These are phyloP conservation scores for Rhynchospora tenuis DNA, from an alignment of 176 grass and related monocot genomes.

Conservation along the genomic window DNA sequence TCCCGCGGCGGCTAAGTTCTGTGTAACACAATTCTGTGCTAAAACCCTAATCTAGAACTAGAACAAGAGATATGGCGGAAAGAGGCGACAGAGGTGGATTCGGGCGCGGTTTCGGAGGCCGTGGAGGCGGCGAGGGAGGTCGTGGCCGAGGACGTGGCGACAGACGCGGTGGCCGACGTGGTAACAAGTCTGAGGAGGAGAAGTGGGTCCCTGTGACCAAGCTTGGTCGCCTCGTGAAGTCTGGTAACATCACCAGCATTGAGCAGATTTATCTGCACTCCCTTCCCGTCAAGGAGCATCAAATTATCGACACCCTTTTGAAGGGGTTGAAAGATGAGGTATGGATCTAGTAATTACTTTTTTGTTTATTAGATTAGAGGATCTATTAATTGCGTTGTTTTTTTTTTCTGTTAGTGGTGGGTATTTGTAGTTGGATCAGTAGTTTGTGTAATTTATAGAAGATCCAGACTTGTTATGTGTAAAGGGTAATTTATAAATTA, in stretches of 20 bases:
- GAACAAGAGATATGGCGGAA: constrained; percentile 37
- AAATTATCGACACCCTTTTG: constrained; percentile 60
- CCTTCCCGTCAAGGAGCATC: constrained; percentile 87
- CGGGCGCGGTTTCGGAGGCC: constrained; percentile 33
- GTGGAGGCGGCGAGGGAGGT: constrained; percentile 19
- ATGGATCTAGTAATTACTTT: not conserved
- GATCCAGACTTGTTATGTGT: not conserved
- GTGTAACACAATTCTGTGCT: not conserved
- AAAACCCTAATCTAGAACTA: constrained; percentile 35
- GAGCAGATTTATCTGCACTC: constrained; percentile 92
- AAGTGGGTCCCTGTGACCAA: constrained; percentile 91
- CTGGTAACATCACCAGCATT: constrained; percentile 35
- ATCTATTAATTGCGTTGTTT: not conserved
- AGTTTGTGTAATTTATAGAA: not conserved
- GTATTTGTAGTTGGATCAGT: not conserved
- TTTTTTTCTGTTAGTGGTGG: not conserved
- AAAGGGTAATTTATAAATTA: no score
- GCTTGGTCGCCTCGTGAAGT: constrained; percentile 81
- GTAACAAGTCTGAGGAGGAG: constrained; percentile 63
- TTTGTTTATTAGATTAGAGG: not conserved
- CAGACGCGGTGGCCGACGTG: constrained; percentile 38
- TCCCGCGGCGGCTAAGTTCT: constrained; percentile 13
- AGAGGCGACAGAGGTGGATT: constrained; percentile 65
- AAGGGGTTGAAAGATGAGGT: constrained; percentile 72
- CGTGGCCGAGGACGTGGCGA: constrained; percentile 49